phyloP scores from a whole-genome alignment of 495 filamentous ascomycete species.

The Tuber calosporum region DNA sequence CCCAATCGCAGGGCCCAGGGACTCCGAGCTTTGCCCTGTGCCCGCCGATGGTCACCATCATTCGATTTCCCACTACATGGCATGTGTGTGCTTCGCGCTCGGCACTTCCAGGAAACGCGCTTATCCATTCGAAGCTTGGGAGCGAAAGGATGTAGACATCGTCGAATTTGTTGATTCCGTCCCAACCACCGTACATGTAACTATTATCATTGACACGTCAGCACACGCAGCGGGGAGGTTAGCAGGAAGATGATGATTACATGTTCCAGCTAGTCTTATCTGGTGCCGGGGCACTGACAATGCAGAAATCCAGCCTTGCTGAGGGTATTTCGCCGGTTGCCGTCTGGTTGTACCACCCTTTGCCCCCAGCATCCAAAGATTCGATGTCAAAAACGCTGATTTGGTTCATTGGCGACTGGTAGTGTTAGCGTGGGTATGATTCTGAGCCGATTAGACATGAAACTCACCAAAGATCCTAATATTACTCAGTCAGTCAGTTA shows the following conservation, averaged over 20 bases:
- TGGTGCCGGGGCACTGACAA: constrained; percentile 49
- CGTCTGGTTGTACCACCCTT: constrained; percentile 52
- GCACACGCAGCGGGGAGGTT: neutral
- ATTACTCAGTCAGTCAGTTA: neutral
- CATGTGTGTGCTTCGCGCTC: constrained; percentile 35
- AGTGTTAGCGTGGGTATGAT: neutral
- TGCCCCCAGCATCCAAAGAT: constrained; percentile 46
- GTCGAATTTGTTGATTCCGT: constrained; percentile 37
- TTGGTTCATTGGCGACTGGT: constrained; percentile 20
- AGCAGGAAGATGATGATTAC: constrained; percentile 31
- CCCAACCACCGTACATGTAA: constrained; percentile 34
- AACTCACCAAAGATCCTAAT: neutral
- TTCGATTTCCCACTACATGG: constrained; percentile 30
- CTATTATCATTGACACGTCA: constrained; percentile 5
- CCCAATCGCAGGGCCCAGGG: constrained; percentile 27
- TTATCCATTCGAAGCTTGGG: constrained; percentile 52
- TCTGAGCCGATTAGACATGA: neutral
- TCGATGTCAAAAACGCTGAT: constrained; percentile 27
- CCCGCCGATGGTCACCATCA: constrained; percentile 37
- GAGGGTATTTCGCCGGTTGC: constrained; percentile 48
- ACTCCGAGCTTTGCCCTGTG: constrained; percentile 1
- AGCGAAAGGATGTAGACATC: constrained; percentile 55
- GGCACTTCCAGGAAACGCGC: constrained; percentile 14
- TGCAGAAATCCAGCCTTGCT: constrained; percentile 50
- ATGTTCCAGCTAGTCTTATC: constrained; percentile 53